Conservation (phyloP, 805 yeast species). For the Candida saitoana region DNA sequence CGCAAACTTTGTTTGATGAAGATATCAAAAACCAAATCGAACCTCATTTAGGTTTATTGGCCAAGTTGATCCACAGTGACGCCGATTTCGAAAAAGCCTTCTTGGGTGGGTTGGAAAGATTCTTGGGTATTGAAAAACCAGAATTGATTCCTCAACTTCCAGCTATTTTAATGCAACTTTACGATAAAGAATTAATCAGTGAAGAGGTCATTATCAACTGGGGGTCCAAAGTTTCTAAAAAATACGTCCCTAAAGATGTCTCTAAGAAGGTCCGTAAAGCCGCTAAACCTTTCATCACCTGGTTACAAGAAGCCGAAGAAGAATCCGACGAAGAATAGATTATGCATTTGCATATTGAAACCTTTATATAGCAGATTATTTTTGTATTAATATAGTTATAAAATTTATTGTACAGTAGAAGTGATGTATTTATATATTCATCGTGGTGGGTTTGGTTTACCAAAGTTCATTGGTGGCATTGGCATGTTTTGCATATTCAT, state of each 20-base stretch:
- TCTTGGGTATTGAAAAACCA: slow-evolving; percentile 77
- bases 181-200: slow-evolving; percentile 76
- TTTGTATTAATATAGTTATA: background rate
- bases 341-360: background rate
- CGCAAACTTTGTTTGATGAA: slow-evolving; percentile 82
- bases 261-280: slow-evolving; percentile 94
- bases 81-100: slow-evolving; percentile 79
- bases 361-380: background rate
- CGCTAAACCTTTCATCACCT: slow-evolving; percentile 90
- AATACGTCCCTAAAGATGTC: slow-evolving; percentile 86
- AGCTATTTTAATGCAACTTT: slow-evolving; percentile 73
- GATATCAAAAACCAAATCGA: slow-evolving; percentile 68
- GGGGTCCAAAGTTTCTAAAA: slow-evolving; percentile 90
- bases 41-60: slow-evolving; percentile 77
- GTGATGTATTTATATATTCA: slow-evolving; percentile 4
- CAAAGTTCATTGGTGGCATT: slow-evolving; percentile 22
- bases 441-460: slow-evolving; percentile 14
- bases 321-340: slow-evolving; percentile 54
- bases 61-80: slow-evolving; percentile 61
- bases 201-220: slow-evolving; percentile 80
- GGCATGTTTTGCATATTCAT: slow-evolving; percentile 18
- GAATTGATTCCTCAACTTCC: slow-evolving; percentile 67
- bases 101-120: slow-evolving; percentile 93
- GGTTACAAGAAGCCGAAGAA: slow-evolving; percentile 93
- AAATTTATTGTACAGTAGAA: background rate